These are phyloP conservation scores for Phytopythium boreale DNA, from an alignment of 352 stramenopile genomes.

Conservation along the genomic window DNA sequence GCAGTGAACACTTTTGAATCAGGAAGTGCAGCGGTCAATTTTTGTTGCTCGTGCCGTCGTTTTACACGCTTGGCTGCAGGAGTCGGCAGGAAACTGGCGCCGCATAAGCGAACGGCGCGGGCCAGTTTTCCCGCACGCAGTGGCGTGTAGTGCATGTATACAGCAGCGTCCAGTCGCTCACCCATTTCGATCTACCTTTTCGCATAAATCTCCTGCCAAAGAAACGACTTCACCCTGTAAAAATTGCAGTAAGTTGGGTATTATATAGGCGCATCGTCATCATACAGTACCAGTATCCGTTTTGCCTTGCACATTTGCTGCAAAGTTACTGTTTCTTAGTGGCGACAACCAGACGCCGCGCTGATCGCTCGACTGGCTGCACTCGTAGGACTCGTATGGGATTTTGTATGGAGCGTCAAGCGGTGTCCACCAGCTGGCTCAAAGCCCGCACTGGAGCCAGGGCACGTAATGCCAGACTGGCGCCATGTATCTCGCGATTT, in stretches of 20 bases:
- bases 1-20: background rate
- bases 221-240: background rate
- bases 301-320: background rate
- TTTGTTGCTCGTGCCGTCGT: background rate
- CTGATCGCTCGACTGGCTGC: background rate
- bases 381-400: background rate
- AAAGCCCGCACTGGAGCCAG: background rate
- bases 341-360: background rate
- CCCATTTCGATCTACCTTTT: background rate
- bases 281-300: background rate
- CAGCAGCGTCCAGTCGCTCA: background rate
- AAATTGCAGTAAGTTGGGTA: too few relatives aligned
- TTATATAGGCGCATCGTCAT: conserved; percentile 7
- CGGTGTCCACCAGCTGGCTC: background rate
- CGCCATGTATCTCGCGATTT: background rate
- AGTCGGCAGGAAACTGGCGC: background rate
- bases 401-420: background rate
- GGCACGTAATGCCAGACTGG: background rate
- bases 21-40: background rate
- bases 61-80: background rate
- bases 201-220: background rate
- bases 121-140: background rate
- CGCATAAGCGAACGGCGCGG: background rate
- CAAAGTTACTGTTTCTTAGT: background rate
- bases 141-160: background rate